Base-by-base conservation (phyloP, 2,329 filamentous ascomycete genomes). In the Pseudopithomyces maydicus region DNA sequence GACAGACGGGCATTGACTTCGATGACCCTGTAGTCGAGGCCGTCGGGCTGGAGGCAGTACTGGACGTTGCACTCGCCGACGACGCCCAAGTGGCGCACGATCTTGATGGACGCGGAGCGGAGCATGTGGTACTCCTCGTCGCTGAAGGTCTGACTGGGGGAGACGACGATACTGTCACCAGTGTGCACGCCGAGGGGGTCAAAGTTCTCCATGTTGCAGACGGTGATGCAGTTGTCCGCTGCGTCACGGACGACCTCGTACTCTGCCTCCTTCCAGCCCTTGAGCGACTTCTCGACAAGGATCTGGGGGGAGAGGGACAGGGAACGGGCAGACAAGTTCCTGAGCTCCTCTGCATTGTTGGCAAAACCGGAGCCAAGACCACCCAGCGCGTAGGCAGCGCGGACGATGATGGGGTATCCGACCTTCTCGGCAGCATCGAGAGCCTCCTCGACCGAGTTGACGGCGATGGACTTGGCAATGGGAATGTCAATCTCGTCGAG, bases 111-210 rank as follows among this genome's bases (percentile, higher is more conserved):
- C 61, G 95, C 93, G 41, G 92, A 92, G 71, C 95, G 92, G 68
- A 99, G 91, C 95, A 99, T 98, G 83, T 99, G 93, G 78, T 98
- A 99, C 79, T 99, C 95, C 82, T 98, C 95, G 70, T 99, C 95
- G 72, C 91, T 96, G 72, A 99, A 83, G 22, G 95, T 99, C 81
- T 99, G 95, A 80, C 90, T 95, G 48, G 95, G 95, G 39, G 95
- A 95, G 58, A 98, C 94, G 62, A 99, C 95, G 70, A 99, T 99
- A 70, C 93, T 97, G 83, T 99, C 95, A 80, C 95, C 95, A 45
- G 95, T 99, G 80, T 99, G 95, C 54, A 97, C 96, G 72, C 95
- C 95, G 36, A 99, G 87, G 64, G 95, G 95, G 74, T 98, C 95
- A 71, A 98, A 98, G 84, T 98, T 98, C 79, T 96, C 92, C 91